These are phyloP conservation scores for Coniosporium apollinis DNA, from an alignment of 495 filamentous ascomycete genomes.

Conservation along the genomic window DNA sequence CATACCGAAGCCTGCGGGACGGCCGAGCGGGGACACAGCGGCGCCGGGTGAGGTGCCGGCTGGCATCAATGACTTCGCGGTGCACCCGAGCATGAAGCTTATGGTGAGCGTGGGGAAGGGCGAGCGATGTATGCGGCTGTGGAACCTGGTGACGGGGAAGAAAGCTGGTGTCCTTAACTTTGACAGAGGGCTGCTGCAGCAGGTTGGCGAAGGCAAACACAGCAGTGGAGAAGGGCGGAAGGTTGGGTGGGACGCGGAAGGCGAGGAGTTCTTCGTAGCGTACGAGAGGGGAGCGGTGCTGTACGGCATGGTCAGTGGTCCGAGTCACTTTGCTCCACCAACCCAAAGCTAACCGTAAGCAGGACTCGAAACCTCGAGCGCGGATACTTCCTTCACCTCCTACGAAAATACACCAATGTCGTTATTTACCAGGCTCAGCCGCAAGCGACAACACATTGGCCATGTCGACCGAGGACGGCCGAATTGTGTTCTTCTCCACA, in stretches of 20 bases:
- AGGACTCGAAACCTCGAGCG: slow-evolving; percentile 66
- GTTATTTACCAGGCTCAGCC: slow-evolving; percentile 40
- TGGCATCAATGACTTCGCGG: slow-evolving; percentile 89
- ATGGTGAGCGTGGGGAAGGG: slow-evolving; percentile 82
- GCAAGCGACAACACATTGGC: slow-evolving; percentile 41
- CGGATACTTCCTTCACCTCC: slow-evolving; percentile 45
- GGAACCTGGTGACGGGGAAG: slow-evolving; percentile 93
- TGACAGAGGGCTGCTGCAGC: slow-evolving; percentile 42
- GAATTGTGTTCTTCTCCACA: slow-evolving; percentile 58
- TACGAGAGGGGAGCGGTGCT: slow-evolving; percentile 78
- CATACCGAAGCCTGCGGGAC: slow-evolving; percentile 61
- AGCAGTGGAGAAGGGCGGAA: slow-evolving; percentile 61
- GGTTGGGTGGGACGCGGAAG: slow-evolving; percentile 62
- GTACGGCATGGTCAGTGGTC: slow-evolving; percentile 52
- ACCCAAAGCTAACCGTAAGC: slow-evolving; percentile 8
- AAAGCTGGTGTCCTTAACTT: slow-evolving; percentile 88
- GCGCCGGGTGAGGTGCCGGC: slow-evolving; percentile 63
- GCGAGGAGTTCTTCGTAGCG: slow-evolving; percentile 70
- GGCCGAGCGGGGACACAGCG: slow-evolving; percentile 82
- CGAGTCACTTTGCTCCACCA: slow-evolving; percentile 1
- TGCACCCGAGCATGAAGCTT: slow-evolving; percentile 91
- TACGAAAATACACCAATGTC: slow-evolving; percentile 69
- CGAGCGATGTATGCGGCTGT: slow-evolving; percentile 80
- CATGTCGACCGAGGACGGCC: slow-evolving; percentile 84
- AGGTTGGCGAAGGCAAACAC: slow-evolving; percentile 46